Evolutionary conservation across 495 filamentous ascomycete species (phyloP).

Genomic region (Cercophora samala): DNA sequence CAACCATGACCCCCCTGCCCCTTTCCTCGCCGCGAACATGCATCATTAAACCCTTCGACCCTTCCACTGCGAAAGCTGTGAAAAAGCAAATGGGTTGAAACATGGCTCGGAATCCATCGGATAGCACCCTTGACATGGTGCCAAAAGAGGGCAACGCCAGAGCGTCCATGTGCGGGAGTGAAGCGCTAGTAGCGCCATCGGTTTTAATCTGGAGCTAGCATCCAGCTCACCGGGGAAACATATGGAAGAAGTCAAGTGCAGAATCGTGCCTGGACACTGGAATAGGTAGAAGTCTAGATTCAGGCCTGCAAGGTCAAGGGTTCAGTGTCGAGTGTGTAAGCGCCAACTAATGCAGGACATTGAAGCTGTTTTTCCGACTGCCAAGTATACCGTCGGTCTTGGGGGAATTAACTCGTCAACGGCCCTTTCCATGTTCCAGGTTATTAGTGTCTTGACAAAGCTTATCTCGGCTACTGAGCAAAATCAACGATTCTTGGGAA

Average conservation of each 20-base stretch:
- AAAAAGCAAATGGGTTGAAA: neutral
- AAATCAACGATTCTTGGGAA: neutral
- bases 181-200: neutral
- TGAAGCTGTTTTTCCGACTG: neutral
- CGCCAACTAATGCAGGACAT: neutral
- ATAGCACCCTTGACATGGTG: neutral
- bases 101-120: neutral
- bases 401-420: neutral
- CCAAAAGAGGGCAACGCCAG: neutral
- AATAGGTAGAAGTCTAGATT: neutral
- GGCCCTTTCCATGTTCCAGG: neutral
- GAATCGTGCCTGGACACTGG: neutral
- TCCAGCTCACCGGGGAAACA: neutral
- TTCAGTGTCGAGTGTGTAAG: too few relatives aligned
- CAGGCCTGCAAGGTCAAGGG: too few relatives aligned
- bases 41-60: neutral
- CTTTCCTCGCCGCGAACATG: neutral
- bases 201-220: neutral
- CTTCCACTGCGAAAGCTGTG: neutral
- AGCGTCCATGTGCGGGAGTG: neutral
- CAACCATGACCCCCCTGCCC: neutral
- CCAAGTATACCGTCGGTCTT: neutral
- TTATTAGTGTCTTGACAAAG: neutral
- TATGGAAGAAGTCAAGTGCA: neutral
- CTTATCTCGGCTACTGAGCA: neutral